Conservation (phyloP, 768 basidiomycete species). For the Hemileccinum rubropunctum region DNA sequence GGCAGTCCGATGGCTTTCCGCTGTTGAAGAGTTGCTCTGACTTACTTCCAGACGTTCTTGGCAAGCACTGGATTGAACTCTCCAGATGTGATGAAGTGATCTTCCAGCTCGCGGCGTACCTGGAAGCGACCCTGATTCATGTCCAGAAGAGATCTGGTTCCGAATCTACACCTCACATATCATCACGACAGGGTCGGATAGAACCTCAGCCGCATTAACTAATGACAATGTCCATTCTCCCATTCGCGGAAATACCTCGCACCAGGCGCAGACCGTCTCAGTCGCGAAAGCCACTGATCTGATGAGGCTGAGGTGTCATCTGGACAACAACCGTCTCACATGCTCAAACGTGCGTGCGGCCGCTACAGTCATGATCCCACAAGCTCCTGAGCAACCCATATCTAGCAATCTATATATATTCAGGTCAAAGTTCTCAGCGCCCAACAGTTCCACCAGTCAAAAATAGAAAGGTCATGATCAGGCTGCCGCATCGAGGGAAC, state of each 20-base stretch:
- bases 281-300: not conserved
- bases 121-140: slow-evolving; percentile 28
- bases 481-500: slow-evolving; percentile 10
- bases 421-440: slow-evolving; percentile 1
- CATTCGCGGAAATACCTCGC: slow-evolving; percentile 23
- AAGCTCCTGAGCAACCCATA: not conserved
- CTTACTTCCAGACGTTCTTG: not conserved
- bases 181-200: slow-evolving; percentile 25
- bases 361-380: not conserved
- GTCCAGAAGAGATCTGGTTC: slow-evolving; percentile 16
- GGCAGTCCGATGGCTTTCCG: slow-evolving; percentile 2
- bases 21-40: no score
- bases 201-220: slow-evolving; percentile 12
- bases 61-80: not conserved
- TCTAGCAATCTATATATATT: slow-evolving; percentile 7
- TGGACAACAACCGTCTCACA: not conserved
- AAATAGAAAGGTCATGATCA: slow-evolving; percentile 4
- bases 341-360: not conserved
- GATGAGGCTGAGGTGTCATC: not conserved
- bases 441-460: not conserved
- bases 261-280: not conserved
- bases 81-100: slow-evolving; percentile 15
- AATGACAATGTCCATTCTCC: slow-evolving; percentile 3
- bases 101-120: slow-evolving; percentile 13
- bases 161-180: slow-evolving; percentile 15